These are phyloP conservation scores for Zoysia japonica DNA, from an alignment of 176 grass and related monocot genomes.

Conservation along the genomic window DNA sequence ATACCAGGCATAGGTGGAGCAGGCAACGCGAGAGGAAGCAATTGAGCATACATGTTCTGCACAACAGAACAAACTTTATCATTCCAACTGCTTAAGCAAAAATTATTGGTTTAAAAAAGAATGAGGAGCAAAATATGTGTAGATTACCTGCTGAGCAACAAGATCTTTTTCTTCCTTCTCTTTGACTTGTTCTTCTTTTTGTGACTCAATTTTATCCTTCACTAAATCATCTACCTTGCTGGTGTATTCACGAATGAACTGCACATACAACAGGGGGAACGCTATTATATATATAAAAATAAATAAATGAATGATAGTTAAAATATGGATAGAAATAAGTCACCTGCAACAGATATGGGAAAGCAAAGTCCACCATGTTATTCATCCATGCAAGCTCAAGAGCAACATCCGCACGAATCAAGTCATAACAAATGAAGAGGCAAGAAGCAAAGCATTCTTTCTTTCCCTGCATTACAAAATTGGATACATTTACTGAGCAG, in stretches of 20 bases:
- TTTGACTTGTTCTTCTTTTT: conserved; percentile 76
- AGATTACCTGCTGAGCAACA: conserved; percentile 81
- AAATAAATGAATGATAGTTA: conserved; percentile 8
- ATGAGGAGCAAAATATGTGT: neutral
- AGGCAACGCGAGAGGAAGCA: conserved; percentile 89
- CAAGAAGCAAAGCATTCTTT: conserved; percentile 98
- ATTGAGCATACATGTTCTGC: conserved; percentile 97
- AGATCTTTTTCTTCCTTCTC: conserved; percentile 91
- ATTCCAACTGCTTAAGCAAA: conserved; percentile 10
- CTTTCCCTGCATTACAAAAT: conserved; percentile 78
- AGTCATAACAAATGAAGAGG: conserved; percentile 96
- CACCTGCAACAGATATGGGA: conserved; percentile 98
- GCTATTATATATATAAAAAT: neutral
- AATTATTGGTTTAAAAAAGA: neutral
- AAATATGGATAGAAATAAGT: neutral
- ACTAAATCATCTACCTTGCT: conserved; percentile 93
- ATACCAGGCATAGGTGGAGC: conserved; percentile 82
- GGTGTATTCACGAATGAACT: conserved; percentile 95
- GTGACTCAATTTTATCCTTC: conserved; percentile 83
- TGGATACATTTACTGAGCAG: conserved; percentile 23
- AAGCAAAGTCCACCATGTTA: conserved; percentile 94
- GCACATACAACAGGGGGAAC: neutral
- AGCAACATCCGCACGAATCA: conserved; percentile 88
- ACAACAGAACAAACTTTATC: conserved; percentile 29
- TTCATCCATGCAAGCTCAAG: conserved; percentile 99